Conservation (phyloP, 2,329 filamentous ascomycete species). For the Blastomyces emzantsi region DNA sequence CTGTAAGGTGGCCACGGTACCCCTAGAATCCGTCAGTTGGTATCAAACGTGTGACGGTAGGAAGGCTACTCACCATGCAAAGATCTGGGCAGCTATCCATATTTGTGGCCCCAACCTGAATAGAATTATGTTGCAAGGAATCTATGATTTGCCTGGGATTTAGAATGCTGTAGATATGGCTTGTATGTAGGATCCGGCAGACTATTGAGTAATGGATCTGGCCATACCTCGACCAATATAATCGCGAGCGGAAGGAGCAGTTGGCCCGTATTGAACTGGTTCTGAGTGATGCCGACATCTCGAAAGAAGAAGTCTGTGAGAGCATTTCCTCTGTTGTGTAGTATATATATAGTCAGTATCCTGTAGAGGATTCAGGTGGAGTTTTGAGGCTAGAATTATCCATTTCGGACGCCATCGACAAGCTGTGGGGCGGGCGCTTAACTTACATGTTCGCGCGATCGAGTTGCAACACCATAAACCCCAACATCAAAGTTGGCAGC, state of each 20-base stretch:
- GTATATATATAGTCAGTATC: neutral
- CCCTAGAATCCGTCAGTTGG: constrained; percentile 17
- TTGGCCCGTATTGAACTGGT: constrained; percentile 45
- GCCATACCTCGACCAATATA: constrained; percentile 25
- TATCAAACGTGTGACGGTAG: neutral
- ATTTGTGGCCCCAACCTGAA: constrained; percentile 41
- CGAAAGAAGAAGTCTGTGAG: constrained; percentile 41
- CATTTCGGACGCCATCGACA: neutral
- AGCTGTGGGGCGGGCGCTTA: neutral
- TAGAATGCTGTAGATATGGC: neutral
- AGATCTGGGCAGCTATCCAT: constrained; percentile 43
- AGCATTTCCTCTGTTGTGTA: constrained; percentile 37
- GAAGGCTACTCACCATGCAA: constrained; percentile 27
- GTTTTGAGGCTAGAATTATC: neutral
- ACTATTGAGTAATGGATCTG: too few relatives aligned
- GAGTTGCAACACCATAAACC: constrained; percentile 26
- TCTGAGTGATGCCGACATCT: constrained; percentile 39
- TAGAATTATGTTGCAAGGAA: constrained; percentile 43
- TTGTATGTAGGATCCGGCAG: too few relatives aligned
- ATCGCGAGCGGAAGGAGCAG: constrained; percentile 41
- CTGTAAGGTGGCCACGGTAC: constrained; percentile 43
- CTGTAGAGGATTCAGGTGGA: neutral
- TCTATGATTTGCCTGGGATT: constrained; percentile 22
- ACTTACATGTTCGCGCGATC: constrained; percentile 23
- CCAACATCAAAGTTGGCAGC: constrained; percentile 22